Percentiles rank a stretch among this genome's conserved stretches.
These are phyloP conservation scores for Arabis hirsuta DNA, from an alignment of 345 rosid genomes.

Conservation along the genomic window DNA sequence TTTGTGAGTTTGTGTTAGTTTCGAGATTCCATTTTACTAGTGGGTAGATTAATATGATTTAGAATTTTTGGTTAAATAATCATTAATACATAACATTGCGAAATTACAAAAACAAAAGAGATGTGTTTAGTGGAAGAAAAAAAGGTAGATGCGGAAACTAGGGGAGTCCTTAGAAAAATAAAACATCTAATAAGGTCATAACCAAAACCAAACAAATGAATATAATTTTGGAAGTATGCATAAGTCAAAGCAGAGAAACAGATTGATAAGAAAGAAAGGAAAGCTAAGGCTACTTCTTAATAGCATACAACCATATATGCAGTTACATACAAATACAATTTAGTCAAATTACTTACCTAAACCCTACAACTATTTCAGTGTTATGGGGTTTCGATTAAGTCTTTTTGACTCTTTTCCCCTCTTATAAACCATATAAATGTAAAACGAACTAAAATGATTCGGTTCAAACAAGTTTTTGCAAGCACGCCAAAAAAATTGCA, in stretches of 20 bases:
- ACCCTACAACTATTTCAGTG: background rate
- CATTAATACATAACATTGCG: background rate
- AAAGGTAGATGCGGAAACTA: background rate
- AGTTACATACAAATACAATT: slow-evolving; percentile 6
- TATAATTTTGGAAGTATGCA: slow-evolving; percentile 31
- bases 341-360: slow-evolving; percentile 3
- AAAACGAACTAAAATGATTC: background rate
- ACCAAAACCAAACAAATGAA: background rate
- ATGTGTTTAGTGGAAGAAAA: background rate
- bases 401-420: background rate
- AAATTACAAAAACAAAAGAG: background rate
- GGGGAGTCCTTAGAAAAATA: background rate
- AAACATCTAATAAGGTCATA: slow-evolving; percentile 2
- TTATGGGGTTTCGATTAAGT: background rate
- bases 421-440: background rate
- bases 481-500: no score
- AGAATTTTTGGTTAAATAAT: background rate
- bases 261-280: slow-evolving; percentile 1
- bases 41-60: background rate
- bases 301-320: slow-evolving; percentile 16
- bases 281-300: background rate
- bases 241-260: slow-evolving; percentile 21
- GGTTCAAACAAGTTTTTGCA: no score
- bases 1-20: no score
- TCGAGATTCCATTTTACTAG: no score